These are phyloP conservation scores for Biancaea sappan DNA, from an alignment of 306 rosid species.

Conservation along the genomic window DNA sequence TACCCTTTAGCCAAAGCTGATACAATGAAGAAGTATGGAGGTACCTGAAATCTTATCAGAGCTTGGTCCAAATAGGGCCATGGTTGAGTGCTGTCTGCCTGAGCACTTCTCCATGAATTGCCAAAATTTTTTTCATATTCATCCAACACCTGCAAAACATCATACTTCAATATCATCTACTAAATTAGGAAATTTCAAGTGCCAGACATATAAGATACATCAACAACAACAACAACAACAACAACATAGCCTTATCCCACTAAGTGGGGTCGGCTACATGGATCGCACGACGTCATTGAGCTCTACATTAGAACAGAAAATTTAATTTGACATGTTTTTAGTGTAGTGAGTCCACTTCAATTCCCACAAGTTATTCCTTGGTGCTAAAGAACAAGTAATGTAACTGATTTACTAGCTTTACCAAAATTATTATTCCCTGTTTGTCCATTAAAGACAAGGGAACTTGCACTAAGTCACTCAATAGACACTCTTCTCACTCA, in stretches of 20 bases:
- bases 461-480: constrained; percentile 4
- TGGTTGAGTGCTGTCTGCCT: constrained; percentile 61
- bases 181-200: constrained; percentile 13
- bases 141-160: constrained; percentile 67
- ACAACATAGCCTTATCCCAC: too few relatives aligned
- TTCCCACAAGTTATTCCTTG: not conserved
- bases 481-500: constrained; percentile 5
- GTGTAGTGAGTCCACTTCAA: not conserved
- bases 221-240: too few relatives aligned
- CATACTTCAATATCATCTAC: constrained; percentile 15
- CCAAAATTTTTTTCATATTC: constrained; percentile 85
- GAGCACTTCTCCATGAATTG: constrained; percentile 76
- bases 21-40: constrained; percentile 13
- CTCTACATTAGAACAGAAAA: constrained; percentile 8
- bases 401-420: not conserved
- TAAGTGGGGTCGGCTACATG: too few relatives aligned
- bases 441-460: not conserved
- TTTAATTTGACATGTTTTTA: constrained; percentile 7
- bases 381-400: not conserved
- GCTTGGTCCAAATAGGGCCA: constrained; percentile 95
- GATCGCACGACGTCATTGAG: too few relatives aligned
- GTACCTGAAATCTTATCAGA: constrained; percentile 78
- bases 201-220: not conserved
- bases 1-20: constrained; percentile 18
- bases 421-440: not conserved